Evolutionary conservation across 2,329 filamentous ascomycete species (phyloP), one percentile per base, ranked within the genome.

Genomic region (Coleophoma cylindrospora): DNA sequence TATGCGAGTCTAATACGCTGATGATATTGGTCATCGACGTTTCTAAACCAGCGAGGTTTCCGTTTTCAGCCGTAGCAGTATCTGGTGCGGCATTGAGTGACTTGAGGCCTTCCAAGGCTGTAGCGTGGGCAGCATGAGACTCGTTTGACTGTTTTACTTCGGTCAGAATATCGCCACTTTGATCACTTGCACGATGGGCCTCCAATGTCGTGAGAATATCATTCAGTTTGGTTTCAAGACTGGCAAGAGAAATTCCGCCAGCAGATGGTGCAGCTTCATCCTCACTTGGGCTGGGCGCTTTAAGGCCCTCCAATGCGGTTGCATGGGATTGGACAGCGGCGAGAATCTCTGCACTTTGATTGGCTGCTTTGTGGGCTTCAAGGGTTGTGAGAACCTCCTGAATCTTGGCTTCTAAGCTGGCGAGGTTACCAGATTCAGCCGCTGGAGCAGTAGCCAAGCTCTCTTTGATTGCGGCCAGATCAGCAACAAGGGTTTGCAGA

Each of bases 91-190:
- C 13, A 44, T 17, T 40, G 27, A n/a, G 22, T 32, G 50, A 37
- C 44, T 53, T 60, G 27, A 60, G 40, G 22, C 50, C 54, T 10
- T 43, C 50, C 43, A 61, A 37, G 10, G 45, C 50, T 21, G 52
- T 47, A 17, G 58, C 47, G 54, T 64, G 59, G 10, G 56, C 48
- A 10, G 51, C 49, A 48, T 62, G 59, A 4, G 51, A 57, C 8
- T 61, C 58, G n/a, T 62, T 62, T 4, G 55, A 58, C 48, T 57
- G 53, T 22, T 61, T 50, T 15, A 64, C 51, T 43, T 56, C 61
- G 13, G 61, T 53, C 34, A 62, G 48, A 4, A 63, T 55, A n/a
- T 62, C 60, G 13, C 48, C 43, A 49, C 50, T 53, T 41, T 54
- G 36, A 38, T 60, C 53, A n/a, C 47, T 53, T 27, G 50, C 45